Percentiles rank a stretch among this genome's conserved stretches.
These are phyloP conservation scores for Fusarium verticillioides DNA, from an alignment of 2,329 filamentous ascomycete species.

Conservation along the genomic window DNA sequence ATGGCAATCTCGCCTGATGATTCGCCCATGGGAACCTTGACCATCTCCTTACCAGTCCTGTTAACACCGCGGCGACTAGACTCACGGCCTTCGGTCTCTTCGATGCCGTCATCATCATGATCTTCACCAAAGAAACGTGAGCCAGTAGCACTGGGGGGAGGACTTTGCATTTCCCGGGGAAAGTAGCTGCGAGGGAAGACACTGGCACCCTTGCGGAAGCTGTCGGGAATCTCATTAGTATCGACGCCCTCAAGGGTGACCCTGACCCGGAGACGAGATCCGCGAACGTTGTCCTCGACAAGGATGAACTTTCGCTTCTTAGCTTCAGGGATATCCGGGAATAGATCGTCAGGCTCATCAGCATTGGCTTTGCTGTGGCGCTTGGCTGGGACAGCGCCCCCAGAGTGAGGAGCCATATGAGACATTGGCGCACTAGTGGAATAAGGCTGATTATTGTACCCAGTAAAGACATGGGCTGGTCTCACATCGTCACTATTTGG, in stretches of 20 bases:
- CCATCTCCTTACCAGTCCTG: conserved; percentile 54
- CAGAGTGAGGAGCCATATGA: conserved; percentile 59
- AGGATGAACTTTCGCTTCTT: conserved; percentile 98
- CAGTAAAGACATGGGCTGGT: conserved; percentile 78
- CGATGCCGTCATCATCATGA: conserved; percentile 64
- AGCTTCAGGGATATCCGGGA: conserved; percentile 87
- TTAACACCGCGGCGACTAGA: conserved; percentile 51
- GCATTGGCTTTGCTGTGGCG: conserved; percentile 58
- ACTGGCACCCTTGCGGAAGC: conserved; percentile 88
- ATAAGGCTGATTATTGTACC: conserved; percentile 72
- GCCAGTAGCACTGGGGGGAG: conserved; percentile 79
- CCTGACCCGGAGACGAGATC: conserved; percentile 84
- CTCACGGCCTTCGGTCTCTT: conserved; percentile 61
- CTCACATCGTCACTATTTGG: conserved; percentile 71
- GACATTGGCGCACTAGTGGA: conserved; percentile 71
- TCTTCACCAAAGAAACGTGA: conserved; percentile 80
- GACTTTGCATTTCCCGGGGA: conserved; percentile 90
- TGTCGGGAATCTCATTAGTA: conserved; percentile 95
- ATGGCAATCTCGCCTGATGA: conserved; percentile 80
- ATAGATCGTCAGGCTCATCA: conserved; percentile 76
- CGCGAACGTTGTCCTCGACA: conserved; percentile 87
- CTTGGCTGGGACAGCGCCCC: conserved; percentile 51
- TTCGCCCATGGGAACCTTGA: conserved; percentile 73
- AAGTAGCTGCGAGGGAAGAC: conserved; percentile 94
- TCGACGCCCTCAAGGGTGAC: conserved; percentile 94